These are phyloP conservation scores for Agrocybe praecox DNA, from an alignment of 768 basidiomycete genomes.

Conservation along the genomic window DNA sequence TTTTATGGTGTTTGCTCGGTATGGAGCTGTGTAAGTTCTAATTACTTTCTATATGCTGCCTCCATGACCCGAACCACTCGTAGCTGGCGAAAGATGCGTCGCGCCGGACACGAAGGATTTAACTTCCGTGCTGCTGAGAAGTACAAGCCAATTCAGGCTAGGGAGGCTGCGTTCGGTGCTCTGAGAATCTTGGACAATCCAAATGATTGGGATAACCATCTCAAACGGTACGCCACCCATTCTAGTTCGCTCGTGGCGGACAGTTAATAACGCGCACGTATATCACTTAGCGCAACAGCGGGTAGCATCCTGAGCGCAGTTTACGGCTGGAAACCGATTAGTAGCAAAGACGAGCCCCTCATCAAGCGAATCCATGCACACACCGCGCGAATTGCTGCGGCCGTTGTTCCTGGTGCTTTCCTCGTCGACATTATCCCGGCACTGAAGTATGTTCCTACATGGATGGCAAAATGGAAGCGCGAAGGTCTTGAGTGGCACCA, in stretches of 20 bases:
- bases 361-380: background rate
- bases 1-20: constrained; percentile 1
- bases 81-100: background rate
- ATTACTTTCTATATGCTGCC: too few relatives aligned
- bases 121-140: background rate
- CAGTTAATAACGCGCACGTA: too few relatives aligned
- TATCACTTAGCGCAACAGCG: too few relatives aligned
- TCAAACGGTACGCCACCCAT: background rate
- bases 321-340: background rate
- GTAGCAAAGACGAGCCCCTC: background rate
- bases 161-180: background rate
- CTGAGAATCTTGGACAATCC: background rate
- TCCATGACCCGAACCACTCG: background rate
- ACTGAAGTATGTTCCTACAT: background rate
- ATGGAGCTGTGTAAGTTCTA: background rate
- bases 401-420: background rate
- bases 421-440: background rate
- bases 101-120: background rate
- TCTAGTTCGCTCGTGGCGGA: too few relatives aligned
- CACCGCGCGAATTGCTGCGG: background rate
- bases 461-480: constrained; percentile 1
- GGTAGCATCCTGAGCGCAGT: background rate
- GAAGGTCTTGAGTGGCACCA: constrained; percentile 1
- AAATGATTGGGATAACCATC: background rate
- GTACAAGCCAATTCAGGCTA: background rate